Evolutionary conservation across 2,329 filamentous ascomycete species (phyloP).

Genomic region (Scedosporium boydii): DNA sequence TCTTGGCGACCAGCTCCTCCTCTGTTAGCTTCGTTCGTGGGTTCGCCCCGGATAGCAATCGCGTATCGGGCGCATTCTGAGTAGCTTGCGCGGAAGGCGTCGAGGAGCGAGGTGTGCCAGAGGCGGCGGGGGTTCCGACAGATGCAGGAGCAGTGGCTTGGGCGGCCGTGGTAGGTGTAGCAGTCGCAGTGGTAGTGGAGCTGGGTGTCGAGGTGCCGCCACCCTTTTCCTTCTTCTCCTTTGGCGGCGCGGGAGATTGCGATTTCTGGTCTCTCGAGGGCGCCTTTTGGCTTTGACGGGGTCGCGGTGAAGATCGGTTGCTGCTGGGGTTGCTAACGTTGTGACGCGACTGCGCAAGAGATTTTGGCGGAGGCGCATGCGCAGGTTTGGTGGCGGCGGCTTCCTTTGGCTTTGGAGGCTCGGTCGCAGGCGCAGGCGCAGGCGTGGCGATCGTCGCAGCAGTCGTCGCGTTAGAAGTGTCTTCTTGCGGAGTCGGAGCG

Average conservation of each 20-base stretch:
- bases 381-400: background rate
- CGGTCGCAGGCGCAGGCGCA: background rate
- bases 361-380: background rate
- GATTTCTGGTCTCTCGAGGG: conserved; percentile 5
- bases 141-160: background rate
- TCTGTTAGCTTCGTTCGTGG: conserved; percentile 53
- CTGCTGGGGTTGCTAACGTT: background rate
- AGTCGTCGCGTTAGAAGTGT: too few relatives aligned
- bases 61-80: conserved; percentile 21
- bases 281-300: conserved; percentile 7
- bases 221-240: background rate
- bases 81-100: background rate
- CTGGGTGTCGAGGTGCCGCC: background rate
- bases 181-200: conserved; percentile 1
- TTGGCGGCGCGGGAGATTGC: conserved; percentile 8
- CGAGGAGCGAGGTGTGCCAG: conserved; percentile 18
- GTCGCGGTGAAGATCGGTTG: conserved; percentile 7
- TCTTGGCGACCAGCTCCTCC: conserved; percentile 46
- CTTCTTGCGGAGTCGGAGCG: conserved; percentile 4
- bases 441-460: background rate
- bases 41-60: conserved; percentile 45
- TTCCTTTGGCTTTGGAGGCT: background rate
- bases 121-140: conserved; percentile 15
- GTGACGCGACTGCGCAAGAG: conserved; percentile 5
- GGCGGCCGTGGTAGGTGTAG: background rate